These are phyloP conservation scores for Lodderomyces parapsilosis DNA, from an alignment of 1,139 yeast genomes.

Conservation along the genomic window DNA sequence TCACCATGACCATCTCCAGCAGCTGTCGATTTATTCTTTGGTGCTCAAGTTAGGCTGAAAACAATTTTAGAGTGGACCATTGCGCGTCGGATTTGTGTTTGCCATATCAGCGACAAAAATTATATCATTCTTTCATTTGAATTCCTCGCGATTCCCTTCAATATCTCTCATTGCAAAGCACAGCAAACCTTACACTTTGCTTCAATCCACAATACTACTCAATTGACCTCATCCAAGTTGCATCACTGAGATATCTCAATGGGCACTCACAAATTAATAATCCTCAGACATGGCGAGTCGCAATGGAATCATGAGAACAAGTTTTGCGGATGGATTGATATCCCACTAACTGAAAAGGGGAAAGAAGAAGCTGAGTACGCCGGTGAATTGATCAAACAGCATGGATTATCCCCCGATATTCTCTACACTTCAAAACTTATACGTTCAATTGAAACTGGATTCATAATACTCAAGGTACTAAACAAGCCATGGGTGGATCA, in stretches of 20 bases:
- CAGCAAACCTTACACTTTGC: too few species aligned
- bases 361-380: constrained; percentile 60
- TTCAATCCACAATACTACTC: neutral
- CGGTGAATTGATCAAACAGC: constrained; percentile 47
- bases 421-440: constrained; percentile 66
- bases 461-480: constrained; percentile 52
- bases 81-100: too few species aligned
- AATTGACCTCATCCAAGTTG: too few species aligned
- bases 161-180: too few species aligned
- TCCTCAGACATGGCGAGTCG: constrained; percentile 75
- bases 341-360: constrained; percentile 61
- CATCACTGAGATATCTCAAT: too few species aligned
- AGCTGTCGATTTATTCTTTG: too few species aligned
- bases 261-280: constrained; percentile 39
- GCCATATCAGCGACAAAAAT: too few species aligned
- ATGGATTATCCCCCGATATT: constrained; percentile 46
- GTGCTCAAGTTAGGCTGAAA: too few species aligned
- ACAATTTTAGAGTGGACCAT: too few species aligned
- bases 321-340: constrained; percentile 87
- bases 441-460: constrained; percentile 66
- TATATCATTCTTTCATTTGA: too few species aligned
- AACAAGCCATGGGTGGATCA: constrained; percentile 48
- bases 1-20: too few species aligned
- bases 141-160: too few species aligned
- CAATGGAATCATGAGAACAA: constrained; percentile 67